These are phyloP conservation scores for Saturnispora quitensis DNA, from an alignment of 805 yeast genomes.

Conservation along the genomic window DNA sequence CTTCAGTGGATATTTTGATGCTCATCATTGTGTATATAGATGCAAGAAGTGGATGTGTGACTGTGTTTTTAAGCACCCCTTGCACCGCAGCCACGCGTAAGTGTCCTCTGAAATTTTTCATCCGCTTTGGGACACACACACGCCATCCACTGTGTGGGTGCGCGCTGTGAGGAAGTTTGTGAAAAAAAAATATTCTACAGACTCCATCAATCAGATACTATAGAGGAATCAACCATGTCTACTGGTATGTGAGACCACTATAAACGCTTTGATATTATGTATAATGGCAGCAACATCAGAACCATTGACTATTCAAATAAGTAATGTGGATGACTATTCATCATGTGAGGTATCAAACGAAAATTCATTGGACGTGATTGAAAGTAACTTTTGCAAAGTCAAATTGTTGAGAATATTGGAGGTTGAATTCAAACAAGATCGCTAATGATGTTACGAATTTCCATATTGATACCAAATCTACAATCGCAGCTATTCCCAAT, in stretches of 20 bases:
- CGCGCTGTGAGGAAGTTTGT: background rate
- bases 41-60: background rate
- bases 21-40: too few relatives aligned
- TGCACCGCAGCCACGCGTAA: background rate
- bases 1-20: too few relatives aligned
- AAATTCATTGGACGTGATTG: too few relatives aligned
- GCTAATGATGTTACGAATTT: too few relatives aligned
- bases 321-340: too few relatives aligned
- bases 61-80: slow-evolving; percentile 4
- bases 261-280: background rate
- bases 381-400: too few relatives aligned
- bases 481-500: too few relatives aligned
- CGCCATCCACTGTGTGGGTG: background rate
- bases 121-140: background rate
- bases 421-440: too few relatives aligned
- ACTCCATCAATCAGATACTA: background rate
- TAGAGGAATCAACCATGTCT: slow-evolving; percentile 20
- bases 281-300: background rate
- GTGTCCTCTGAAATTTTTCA: background rate
- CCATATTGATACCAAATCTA: too few relatives aligned
- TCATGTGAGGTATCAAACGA: too few relatives aligned
- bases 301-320: too few relatives aligned
- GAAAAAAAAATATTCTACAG: background rate
- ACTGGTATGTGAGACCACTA: slow-evolving; percentile 20
- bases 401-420: too few relatives aligned